phyloP scores from a whole-genome alignment of 2,329 filamentous ascomycete genomes.

The Elsinoe batatas region DNA sequence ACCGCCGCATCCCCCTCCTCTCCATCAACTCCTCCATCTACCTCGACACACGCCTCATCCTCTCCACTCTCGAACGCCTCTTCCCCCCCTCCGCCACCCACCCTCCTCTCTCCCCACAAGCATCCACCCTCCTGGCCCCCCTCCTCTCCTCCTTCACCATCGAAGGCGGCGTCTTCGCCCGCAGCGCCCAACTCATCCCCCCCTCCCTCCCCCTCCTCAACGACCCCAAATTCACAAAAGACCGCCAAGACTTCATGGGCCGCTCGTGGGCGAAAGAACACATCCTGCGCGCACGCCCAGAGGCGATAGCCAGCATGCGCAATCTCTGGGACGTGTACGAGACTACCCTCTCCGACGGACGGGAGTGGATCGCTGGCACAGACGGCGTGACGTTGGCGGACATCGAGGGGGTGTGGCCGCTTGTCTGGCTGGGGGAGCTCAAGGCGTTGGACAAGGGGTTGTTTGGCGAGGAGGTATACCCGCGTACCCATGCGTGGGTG shows the following conservation, averaged over 20 bases:
- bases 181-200: conserved; percentile 48
- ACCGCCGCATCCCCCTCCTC: conserved; percentile 61
- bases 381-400: conserved; percentile 50
- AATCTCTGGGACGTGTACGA: conserved; percentile 51
- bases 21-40: conserved; percentile 59
- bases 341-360: conserved; percentile 53
- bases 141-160: conserved; percentile 49
- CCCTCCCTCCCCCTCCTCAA: conserved; percentile 43
- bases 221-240: conserved; percentile 50
- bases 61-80: conserved; percentile 51
- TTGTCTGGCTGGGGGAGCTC: conserved; percentile 56
- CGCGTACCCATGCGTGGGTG: conserved; percentile 55
- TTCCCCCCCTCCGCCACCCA: conserved; percentile 32
- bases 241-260: conserved; percentile 42
- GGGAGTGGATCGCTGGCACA: conserved; percentile 52
- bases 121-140: conserved; percentile 38
- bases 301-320: conserved; percentile 47
- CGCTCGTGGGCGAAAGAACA: conserved; percentile 31
- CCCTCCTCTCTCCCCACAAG: conserved; percentile 27
- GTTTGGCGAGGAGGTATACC: conserved; percentile 46
- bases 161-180: conserved; percentile 48
- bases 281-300: conserved; percentile 39
- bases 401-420: conserved; percentile 47
- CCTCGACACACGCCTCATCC: conserved; percentile 58
- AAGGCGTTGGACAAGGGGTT: conserved; percentile 44